Evolutionary conservation across 345 rosid species (phyloP), one percentile per base, ranked within the genome.

Genomic region (Punica granatum): DNA sequence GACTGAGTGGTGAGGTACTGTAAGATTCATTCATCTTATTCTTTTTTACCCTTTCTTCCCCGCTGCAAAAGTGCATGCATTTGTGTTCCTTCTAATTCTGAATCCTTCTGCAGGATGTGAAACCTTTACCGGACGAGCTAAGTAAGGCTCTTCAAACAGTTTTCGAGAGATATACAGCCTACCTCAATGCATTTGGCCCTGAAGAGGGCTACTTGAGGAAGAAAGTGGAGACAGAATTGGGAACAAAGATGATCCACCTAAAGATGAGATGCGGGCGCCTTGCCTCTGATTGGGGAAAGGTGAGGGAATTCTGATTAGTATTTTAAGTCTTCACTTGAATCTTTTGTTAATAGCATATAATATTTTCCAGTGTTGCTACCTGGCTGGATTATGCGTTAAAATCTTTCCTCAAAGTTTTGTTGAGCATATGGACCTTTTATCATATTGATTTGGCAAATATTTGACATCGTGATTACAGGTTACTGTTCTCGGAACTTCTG

Each of bases 251-350:
- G 97, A 94, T 94, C 67, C 86, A 82, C 87, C 74, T 94, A 75
- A 94, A 94, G 92, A 94, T 94, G 97, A 89, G 99, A 80, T 89
- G 95, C 76, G 75, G 90, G 16, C 91, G 92, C 65, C 95, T 91
- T 67, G 89, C 81, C 69, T 73, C 96, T 16, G 90, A 88, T 70
- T 94, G 99, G 99, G 94, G 96, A 69, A 90, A 94, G 95, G 97
- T 93, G 84, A 34, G 54, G 12, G 44, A 65, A 36, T 67, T n/a
- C n/a, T 67, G 61, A 58, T 23, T 12, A 25, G 1, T 53, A 12
- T 7, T 4, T 53, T 25, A 6, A 30, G 31, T 53, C 23, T 53
- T 53, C 11, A 2, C 59, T 53, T 23, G 30, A 30, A n/a, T 23
- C 31, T 3, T 7, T 53, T 53, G 11, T 53, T 60, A 1, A 28